Evolutionary conservation across 1,284 basidiomycete genomes (phyloP), one percentile per base, ranked within the genome.

Genomic region (Pseudozyma sp.): DNA sequence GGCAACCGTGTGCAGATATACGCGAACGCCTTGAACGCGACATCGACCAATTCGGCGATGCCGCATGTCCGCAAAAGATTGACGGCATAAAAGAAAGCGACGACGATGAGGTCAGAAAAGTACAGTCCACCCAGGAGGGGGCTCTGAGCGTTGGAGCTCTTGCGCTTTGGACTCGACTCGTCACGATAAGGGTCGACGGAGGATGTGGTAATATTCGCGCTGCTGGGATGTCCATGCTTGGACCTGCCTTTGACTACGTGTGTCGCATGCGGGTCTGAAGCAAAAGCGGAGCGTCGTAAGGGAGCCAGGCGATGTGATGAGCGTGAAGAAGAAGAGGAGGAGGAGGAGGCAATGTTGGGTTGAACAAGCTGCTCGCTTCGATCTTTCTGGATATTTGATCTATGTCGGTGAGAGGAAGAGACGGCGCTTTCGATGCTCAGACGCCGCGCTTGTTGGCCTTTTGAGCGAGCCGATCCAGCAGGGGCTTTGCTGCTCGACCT

Each of bases 51-150:
- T 56, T 84, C 81, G 31, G 79, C 82, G 14, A 84, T 46, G 24
- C 74, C 71, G 52, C 75, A 76, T 10, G 82, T 83, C 7, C 73
- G 56, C 34, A 83, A 17, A 1, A 82, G 66, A 59, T 84, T 83
- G 60, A 78, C 50, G 5, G 69, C 59, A 19, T 81, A 79, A 47
- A 76, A 71, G 44, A 78, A 69, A 46, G 68, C 68, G 11, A 81
- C 72, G 42, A 84, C 79, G 54, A 84, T 51, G 49, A 83, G 58
- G 44, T 84, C 82, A 24, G 80, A 75, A 45, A 80, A 75, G 64
- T 78, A 82, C 43, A 84, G 63, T 14, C 81, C 81, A 42, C 82
- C 82, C 6, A 84, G 50, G 19, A 82, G 39, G 7, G 82, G 60
- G 19, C 61, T 57, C 42, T 73, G 65, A 5, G 61, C 31, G 6